Conservation (phyloP, 1,284 basidiomycete genomes). For the Farysia itapuensis region DNA sequence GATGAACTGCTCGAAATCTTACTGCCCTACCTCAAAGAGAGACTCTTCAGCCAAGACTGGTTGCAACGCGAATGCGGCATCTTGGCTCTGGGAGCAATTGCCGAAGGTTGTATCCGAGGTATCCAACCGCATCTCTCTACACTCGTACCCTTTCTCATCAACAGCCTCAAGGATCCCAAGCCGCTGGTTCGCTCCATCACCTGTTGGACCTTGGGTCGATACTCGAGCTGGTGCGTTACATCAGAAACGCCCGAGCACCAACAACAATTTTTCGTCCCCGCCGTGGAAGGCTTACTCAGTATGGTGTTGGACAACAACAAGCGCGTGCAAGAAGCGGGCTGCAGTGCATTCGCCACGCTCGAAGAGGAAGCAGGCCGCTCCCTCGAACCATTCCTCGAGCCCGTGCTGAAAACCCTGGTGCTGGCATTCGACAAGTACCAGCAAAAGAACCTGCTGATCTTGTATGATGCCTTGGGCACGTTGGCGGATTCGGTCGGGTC, state of each 20-base stretch:
- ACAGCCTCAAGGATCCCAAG: constrained; percentile 87
- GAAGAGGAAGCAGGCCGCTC: constrained; percentile 94
- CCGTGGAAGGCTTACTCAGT: constrained; percentile 93
- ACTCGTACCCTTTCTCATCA: constrained; percentile 88
- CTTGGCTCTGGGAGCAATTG: constrained; percentile 93
- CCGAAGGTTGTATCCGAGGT: constrained; percentile 95
- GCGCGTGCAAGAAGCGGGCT: constrained; percentile 98
- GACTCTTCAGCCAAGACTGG: constrained; percentile 93
- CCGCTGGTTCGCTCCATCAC: constrained; percentile 97
- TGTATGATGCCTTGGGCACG: constrained; percentile 97
- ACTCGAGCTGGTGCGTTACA: constrained; percentile 89
- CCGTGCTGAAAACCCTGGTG: constrained; percentile 90
- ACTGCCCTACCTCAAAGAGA: constrained; percentile 85
- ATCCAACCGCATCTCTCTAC: constrained; percentile 92
- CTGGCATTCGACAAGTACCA: constrained; percentile 98
- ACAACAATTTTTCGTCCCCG: constrained; percentile 87
- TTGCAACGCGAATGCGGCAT: constrained; percentile 92
- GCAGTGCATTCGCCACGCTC: constrained; percentile 95
- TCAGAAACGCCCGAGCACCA: constrained; percentile 81
- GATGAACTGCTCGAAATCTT: constrained; percentile 84
- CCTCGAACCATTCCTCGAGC: constrained; percentile 89
- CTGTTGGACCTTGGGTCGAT: constrained; percentile 98
- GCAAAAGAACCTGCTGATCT: constrained; percentile 97
- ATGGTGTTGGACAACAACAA: constrained; percentile 99
- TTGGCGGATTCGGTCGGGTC: constrained; percentile 92